Percentiles rank a stretch among this genome's conserved stretches.
Evolutionary conservation across 768 basidiomycete genomes (phyloP).

Genomic region (Hygrocybe punicea): DNA sequence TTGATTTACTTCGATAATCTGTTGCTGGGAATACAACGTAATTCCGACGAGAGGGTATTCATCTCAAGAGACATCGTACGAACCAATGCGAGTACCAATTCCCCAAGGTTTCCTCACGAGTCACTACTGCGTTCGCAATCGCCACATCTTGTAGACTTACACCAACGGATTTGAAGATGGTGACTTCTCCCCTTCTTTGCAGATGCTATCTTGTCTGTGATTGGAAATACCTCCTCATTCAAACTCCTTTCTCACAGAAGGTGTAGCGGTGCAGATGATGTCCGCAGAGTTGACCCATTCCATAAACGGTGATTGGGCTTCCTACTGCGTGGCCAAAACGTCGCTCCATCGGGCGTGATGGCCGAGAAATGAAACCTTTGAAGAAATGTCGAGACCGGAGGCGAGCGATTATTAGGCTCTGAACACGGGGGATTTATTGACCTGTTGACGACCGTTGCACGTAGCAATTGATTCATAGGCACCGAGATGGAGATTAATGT

Average conservation of each 20-base stretch:
- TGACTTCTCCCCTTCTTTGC: conserved; percentile 48
- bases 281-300: conserved; percentile 42
- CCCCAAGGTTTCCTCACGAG: conserved; percentile 51
- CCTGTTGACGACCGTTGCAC: conserved; percentile 66
- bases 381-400: conserved; percentile 17
- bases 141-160: conserved; percentile 85
- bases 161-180: conserved; percentile 87
- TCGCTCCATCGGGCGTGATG: background rate
- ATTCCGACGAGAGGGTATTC: too few species aligned
- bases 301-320: conserved; percentile 18
- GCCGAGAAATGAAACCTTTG: background rate
- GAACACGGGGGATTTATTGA: conserved; percentile 45
- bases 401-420: conserved; percentile 30
- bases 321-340: background rate
- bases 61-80: conserved; percentile 38
- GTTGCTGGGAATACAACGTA: too few species aligned
- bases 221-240: conserved; percentile 5
- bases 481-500: conserved; percentile 58
- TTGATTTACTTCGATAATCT: too few species aligned
- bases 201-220: background rate
- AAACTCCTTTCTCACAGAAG: too few species aligned
- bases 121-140: conserved; percentile 66
- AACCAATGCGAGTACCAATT: conserved; percentile 48
- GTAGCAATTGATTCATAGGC: conserved; percentile 51
- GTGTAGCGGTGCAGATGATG: conserved; percentile 74